These are phyloP conservation scores for Lachnellula subtilissima DNA, from an alignment of 2,329 filamentous ascomycete genomes.

Conservation along the genomic window DNA sequence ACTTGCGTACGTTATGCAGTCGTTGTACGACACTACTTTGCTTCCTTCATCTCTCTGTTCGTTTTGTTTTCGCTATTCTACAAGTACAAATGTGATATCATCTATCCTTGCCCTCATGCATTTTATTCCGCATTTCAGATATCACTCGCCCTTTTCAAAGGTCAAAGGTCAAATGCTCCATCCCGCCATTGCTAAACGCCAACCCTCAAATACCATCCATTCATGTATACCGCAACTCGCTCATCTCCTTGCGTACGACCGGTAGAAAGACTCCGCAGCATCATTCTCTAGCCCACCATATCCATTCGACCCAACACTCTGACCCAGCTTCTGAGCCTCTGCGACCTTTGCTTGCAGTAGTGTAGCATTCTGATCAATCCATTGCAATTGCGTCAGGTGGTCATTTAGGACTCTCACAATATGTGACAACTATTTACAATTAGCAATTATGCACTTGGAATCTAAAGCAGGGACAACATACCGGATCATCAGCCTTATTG, in stretches of 20 bases:
- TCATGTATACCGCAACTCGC: conserved; percentile 6
- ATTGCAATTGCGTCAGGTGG: conserved; percentile 86
- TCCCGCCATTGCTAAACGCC: conserved; percentile 20
- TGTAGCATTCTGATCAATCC: conserved; percentile 82
- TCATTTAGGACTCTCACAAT: conserved; percentile 94
- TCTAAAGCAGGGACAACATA: conserved; percentile 43
- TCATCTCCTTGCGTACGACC: conserved; percentile 73
- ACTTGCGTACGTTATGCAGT: conserved; percentile 1
- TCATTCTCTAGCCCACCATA: conserved; percentile 60
- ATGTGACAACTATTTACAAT: conserved; percentile 66
- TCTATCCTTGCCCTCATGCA: not conserved
- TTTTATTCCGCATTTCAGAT: conserved; percentile 2
- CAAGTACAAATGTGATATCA: conserved; percentile 7
- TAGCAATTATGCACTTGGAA: conserved; percentile 14
- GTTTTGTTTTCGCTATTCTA: conserved; percentile 8
- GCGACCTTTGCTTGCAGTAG: conserved; percentile 77
- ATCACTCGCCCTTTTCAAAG: conserved; percentile 13
- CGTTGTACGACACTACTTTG: not conserved
- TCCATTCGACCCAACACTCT: conserved; percentile 49
- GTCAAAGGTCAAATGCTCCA: conserved; percentile 15
- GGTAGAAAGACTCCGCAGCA: conserved; percentile 83
- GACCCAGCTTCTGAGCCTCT: conserved; percentile 74
- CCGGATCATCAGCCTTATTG: conserved; percentile 80
- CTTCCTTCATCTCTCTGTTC: not conserved
- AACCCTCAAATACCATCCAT: conserved; percentile 11